Evolutionary conservation across 2,329 filamentous ascomycete genomes (phyloP), one percentile per base, ranked within the genome.

Genomic region (Colletotrichum kahawae): DNA sequence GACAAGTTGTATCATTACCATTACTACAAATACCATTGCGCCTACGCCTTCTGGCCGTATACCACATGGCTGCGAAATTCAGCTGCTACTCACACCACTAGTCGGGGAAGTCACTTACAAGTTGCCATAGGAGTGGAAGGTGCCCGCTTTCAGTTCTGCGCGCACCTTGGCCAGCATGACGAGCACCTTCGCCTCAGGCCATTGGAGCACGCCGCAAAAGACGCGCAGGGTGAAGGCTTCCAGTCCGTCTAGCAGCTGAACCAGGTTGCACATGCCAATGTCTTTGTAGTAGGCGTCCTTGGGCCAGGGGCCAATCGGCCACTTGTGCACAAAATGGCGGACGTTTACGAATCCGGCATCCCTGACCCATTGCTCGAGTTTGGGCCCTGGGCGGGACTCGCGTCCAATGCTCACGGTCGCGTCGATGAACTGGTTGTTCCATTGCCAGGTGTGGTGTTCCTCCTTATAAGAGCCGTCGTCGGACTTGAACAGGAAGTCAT

Each of bases 311-410:
- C 84, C 85, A 5, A 85, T 78, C 0, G 85, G 84, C 36, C 83
- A 79, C 71, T 83, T 84, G 68, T 81, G 83, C 1, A 77, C 38
- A 4, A 78, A 77, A 65, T 85, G 81, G 0, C 78, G 79, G 13
- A 85, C 73, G n/a, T 82, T 76, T 0, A 74, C 62, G 69, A 88
- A 88, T 0, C 86, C 86, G 2, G 81, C 80, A 4, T 82, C 81
- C 8, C 75, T 65, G 9, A 82, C 76, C 82, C 82, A 85, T 5
- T 70, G 38, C 9, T 77, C 70, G 8, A 83, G 80, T 5, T 77
- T 67, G 4, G 78, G 78, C 2, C 79, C 81, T 0, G 80, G 80
- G 16, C 70, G 74, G 2, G 78, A 75, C 1, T 81, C 79, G 7
- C 81, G 80, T 7, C 76, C 75, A 3, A 79, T 68, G 14, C 71